These are phyloP conservation scores for Backusella morwellensis DNA, from an alignment of 192 early-diverging fungal species.

Conservation along the genomic window DNA sequence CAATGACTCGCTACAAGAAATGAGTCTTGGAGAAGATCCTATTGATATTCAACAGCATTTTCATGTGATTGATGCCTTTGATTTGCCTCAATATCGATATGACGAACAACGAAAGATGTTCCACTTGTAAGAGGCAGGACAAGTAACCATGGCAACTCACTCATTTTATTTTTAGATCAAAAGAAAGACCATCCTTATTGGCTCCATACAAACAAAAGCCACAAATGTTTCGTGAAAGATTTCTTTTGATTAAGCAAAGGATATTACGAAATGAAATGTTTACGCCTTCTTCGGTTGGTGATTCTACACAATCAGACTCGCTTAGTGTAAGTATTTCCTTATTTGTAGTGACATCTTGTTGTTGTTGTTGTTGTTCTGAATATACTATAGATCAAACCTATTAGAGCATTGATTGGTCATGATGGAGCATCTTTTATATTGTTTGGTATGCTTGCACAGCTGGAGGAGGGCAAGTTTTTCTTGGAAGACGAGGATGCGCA, in stretches of 20 bases:
- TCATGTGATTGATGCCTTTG: constrained; percentile 73
- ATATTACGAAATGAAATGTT: constrained; percentile 82
- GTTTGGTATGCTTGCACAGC: constrained; percentile 87
- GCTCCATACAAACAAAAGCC: constrained; percentile 62
- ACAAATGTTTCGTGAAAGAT: constrained; percentile 72
- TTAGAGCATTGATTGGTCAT: constrained; percentile 78
- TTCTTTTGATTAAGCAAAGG: constrained; percentile 75
- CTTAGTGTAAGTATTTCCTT: constrained; percentile 27
- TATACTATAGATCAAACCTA: constrained; percentile 57
- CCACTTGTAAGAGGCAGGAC: constrained; percentile 5
- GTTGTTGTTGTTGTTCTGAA: not conserved
- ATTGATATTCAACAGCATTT: constrained; percentile 58
- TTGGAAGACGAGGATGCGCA: constrained; percentile 82
- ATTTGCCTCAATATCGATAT: constrained; percentile 68
- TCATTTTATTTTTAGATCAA: constrained; percentile 15
- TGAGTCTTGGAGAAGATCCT: constrained; percentile 21
- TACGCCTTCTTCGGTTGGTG: constrained; percentile 56
- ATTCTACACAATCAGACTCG: constrained; percentile 16
- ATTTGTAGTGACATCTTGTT: constrained; percentile 10
- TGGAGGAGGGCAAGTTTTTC: constrained; percentile 76
- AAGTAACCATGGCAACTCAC: not conserved
- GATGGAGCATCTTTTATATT: constrained; percentile 66
- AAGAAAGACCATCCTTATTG: constrained; percentile 43
- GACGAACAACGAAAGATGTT: constrained; percentile 66
- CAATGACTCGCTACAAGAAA: constrained; percentile 8